Conservation (phyloP, 768 basidiomycete species). For the Termitomyces sp. region DNA sequence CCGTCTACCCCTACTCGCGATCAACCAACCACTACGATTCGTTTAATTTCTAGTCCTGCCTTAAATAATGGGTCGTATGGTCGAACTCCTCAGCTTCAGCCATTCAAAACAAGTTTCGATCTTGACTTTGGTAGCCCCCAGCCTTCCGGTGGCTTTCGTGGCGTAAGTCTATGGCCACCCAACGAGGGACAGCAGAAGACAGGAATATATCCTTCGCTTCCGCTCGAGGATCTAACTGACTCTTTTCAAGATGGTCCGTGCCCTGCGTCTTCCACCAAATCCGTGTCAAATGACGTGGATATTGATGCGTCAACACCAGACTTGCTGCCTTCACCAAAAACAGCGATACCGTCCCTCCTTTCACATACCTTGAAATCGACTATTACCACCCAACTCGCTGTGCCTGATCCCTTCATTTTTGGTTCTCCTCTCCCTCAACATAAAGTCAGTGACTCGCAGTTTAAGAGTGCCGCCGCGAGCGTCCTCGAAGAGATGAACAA, state of each 20-base stretch:
- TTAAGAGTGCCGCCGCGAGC: conserved; percentile 58
- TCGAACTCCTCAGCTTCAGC: conserved; percentile 58
- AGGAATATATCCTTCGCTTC: conserved; percentile 33
- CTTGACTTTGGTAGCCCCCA: conserved; percentile 54
- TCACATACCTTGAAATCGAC: conserved; percentile 8
- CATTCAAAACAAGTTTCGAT: conserved; percentile 65
- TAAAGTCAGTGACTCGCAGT: conserved; percentile 57
- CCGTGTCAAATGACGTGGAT: conserved; percentile 10
- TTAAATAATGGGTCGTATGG: conserved; percentile 17
- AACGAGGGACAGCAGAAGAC: conserved; percentile 14
- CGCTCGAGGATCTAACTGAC: conserved; percentile 23
- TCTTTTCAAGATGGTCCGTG: conserved; percentile 14
- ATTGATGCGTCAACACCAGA: conserved; percentile 29
- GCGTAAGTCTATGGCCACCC: conserved; percentile 25
- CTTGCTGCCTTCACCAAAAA: conserved; percentile 12
- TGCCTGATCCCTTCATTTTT: conserved; percentile 58
- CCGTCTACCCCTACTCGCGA: conserved; percentile 34
- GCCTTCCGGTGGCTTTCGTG: conserved; percentile 13
- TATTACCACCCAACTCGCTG: conserved; percentile 16
- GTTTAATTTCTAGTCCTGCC: conserved; percentile 36
- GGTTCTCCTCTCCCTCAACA: conserved; percentile 69
- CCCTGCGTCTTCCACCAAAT: conserved; percentile 5
- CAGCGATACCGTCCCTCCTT: not conserved
- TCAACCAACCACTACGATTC: conserved; percentile 46
- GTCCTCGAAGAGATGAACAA: conserved; percentile 82